These are phyloP conservation scores for Xylaria multiplex DNA, from an alignment of 2,329 filamentous ascomycete genomes.

Conservation along the genomic window DNA sequence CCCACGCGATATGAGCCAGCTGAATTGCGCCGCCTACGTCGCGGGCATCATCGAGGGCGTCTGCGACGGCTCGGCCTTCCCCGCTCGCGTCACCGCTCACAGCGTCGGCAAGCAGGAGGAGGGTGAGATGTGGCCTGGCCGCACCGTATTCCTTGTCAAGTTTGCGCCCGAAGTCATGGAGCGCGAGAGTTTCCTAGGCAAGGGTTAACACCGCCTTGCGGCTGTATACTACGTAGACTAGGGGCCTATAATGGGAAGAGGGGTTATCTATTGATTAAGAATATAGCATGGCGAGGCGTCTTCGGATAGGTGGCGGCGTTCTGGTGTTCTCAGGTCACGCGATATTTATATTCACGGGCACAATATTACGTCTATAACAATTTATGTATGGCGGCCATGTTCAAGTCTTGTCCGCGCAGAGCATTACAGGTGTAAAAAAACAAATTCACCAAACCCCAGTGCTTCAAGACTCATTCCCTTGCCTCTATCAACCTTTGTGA, in stretches of 20 bases:
- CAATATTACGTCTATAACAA: background rate
- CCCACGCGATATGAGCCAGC: conserved; percentile 92
- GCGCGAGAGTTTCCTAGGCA: conserved; percentile 82
- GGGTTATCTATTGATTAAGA: conserved; percentile 19
- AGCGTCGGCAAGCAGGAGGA: conserved; percentile 68
- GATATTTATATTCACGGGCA: conserved; percentile 12
- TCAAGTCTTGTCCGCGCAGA: background rate
- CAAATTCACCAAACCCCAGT: conserved; percentile 17
- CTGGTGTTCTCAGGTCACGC: conserved; percentile 31
- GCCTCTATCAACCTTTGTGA: conserved; percentile 1
- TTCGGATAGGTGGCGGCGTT: conserved; percentile 20
- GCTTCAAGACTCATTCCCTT: conserved; percentile 7
- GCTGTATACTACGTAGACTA: conserved; percentile 16
- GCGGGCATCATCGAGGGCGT: conserved; percentile 95
- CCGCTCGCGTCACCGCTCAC: conserved; percentile 89
- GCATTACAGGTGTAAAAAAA: conserved; percentile 6
- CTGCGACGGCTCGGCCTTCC: conserved; percentile 91
- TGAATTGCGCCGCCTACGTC: conserved; percentile 96
- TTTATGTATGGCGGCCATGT: conserved; percentile 1
- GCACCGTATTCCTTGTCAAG: conserved; percentile 94
- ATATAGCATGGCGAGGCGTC: conserved; percentile 43
- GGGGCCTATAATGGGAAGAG: conserved; percentile 30
- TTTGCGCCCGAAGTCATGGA: conserved; percentile 93
- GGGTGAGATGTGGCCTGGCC: conserved; percentile 90
- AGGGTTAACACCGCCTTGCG: conserved; percentile 51